These are phyloP conservation scores for Trametes coccinea DNA, from an alignment of 768 basidiomycete species.

Conservation along the genomic window DNA sequence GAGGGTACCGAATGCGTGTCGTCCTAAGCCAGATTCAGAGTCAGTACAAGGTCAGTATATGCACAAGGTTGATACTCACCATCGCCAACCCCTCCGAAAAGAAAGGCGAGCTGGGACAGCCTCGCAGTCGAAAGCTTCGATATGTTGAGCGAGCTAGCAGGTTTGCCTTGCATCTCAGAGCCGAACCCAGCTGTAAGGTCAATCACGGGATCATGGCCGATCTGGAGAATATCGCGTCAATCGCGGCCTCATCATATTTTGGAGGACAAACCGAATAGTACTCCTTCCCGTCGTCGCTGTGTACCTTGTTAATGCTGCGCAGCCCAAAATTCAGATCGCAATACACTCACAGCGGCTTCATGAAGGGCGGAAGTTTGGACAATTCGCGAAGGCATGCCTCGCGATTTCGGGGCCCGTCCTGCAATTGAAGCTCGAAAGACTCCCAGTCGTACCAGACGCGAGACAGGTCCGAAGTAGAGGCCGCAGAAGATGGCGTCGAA, in stretches of 20 bases:
- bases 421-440: neutral
- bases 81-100: slow-evolving; percentile 26
- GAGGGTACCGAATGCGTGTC: slow-evolving; percentile 19
- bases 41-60: no score
- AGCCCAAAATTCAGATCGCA: no score
- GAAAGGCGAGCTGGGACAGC: slow-evolving; percentile 14
- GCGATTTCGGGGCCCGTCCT: neutral
- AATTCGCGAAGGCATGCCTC: neutral
- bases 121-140: neutral
- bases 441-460: slow-evolving; percentile 8
- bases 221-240: no score
- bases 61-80: slow-evolving; percentile 6
- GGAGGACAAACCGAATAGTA: slow-evolving; percentile 8
- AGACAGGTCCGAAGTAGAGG: neutral
- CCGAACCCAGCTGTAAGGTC: no score
- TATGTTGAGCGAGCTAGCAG: no score
- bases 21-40: neutral
- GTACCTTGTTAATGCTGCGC: no score
- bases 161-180: no score
- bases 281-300: slow-evolving; percentile 2
- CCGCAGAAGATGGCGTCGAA: neutral
- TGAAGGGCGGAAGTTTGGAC: slow-evolving; percentile 11
- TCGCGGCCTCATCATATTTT: no score
- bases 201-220: no score
- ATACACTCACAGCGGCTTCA: slow-evolving; percentile 7